Conservation (phyloP, 108 stramenopile genomes). For the Pseudonitzschia multistriata region DNA sequence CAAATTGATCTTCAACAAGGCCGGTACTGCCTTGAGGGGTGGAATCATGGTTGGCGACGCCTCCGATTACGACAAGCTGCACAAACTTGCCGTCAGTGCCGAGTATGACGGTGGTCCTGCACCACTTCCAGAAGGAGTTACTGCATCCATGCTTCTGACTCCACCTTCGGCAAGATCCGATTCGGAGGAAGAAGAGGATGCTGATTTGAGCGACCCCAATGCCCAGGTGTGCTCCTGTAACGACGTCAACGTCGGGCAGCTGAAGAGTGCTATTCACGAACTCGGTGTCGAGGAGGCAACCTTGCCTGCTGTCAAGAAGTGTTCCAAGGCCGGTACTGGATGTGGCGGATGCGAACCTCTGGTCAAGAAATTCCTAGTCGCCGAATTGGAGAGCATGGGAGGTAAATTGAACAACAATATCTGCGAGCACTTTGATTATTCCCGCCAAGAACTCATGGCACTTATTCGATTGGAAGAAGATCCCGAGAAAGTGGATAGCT, state of each 20-base stretch:
- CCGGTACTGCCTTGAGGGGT: constrained; percentile 80
- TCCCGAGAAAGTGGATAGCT: constrained; percentile 64
- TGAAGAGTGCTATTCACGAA: constrained; percentile 63
- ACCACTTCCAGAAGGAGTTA: constrained; percentile 56
- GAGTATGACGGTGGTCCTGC: constrained; percentile 12
- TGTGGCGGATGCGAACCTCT: constrained; percentile 93
- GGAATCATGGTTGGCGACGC: constrained; percentile 95
- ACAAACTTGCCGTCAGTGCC: constrained; percentile 69
- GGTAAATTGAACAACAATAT: constrained; percentile 78
- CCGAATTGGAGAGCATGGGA: constrained; percentile 79
- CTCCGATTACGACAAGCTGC: constrained; percentile 79
- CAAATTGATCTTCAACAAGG: constrained; percentile 94
- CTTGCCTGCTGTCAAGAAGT: constrained; percentile 73
- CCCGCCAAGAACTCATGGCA: constrained; percentile 88
- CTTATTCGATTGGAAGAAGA: constrained; percentile 72
- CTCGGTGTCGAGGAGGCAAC: constrained; percentile 77
- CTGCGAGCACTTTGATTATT: constrained; percentile 88
- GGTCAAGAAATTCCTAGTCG: constrained; percentile 72
- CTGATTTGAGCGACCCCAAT: constrained; percentile 57
- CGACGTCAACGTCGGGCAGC: constrained; percentile 80
- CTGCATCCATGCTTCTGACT: constrained; percentile 68
- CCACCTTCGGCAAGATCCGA: constrained; percentile 59
- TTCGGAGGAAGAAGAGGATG: constrained; percentile 53
- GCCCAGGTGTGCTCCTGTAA: constrained; percentile 93
- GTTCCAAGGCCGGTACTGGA: constrained; percentile 87